Evolutionary conservation across 768 basidiomycete species (phyloP), one percentile per base, ranked within the genome.

Genomic region (Tulasnella calospora): DNA sequence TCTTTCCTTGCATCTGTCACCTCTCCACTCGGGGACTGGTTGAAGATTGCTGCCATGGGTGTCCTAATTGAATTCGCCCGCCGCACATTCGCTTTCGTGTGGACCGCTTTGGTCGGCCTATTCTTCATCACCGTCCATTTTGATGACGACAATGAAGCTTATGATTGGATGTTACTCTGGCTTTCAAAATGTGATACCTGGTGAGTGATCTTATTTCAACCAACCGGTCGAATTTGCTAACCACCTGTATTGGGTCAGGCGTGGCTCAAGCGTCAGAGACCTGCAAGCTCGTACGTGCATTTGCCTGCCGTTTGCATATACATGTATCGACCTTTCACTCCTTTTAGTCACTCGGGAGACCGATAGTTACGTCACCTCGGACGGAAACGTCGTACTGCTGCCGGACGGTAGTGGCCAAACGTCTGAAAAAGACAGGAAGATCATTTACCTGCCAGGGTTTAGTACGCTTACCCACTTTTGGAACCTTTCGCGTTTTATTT

Each of bases 41-140:
- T 71, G 5, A 35, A 36, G 71, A 35, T 71, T 30, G 71, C 71
- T 19, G 36, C 41, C 27, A 38, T 71, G 71, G 71, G 71, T 23
- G 71, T 44, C n/a, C 19, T 71, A 7, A 44, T 71, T 7, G 71
- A 72, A 33, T 72, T 72, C 36, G 71, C 71, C 44, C 71, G 71
- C 33, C 36, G 71, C 23, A 46, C 38, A 27, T 72, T 72, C 71
- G 38, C 71, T 46, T 40, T 7, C 23, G 38, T 23, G 23, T 79
- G 78, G 78, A 74, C 35, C 35, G 72, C 78, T 30, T 74, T 79
- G 40, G 23, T 79, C 55, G 73, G 67, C 13, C 21, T 92, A 0
- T 92, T 92, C 88, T 95, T 94, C 89, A 89, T 95, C 74, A 95
- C 94, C 21, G 94, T 94, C 12, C 92, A 94, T 84, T 95, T 95